Percentiles rank a stretch among this genome's conserved stretches.
phyloP scores from a whole-genome alignment of 2,329 filamentous ascomycete genomes.

The Pseudogymnoascus sp. region DNA sequence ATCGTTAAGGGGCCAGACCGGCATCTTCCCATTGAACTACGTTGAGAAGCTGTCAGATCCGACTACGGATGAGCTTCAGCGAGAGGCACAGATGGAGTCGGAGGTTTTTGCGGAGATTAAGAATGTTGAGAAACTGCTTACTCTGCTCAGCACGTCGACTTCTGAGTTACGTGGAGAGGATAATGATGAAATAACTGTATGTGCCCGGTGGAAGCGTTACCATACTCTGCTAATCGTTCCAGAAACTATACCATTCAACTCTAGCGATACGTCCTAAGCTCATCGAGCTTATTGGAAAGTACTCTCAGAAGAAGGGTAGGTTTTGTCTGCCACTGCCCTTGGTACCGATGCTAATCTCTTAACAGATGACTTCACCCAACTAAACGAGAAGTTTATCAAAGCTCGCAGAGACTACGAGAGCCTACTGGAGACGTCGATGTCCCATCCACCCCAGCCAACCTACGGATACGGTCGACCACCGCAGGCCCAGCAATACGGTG shows the following conservation, averaged over 20 bases:
- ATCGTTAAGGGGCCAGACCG: conserved; percentile 85
- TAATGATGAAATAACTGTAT: conserved; percentile 89
- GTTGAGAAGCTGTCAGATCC: conserved; percentile 96
- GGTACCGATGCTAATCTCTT: conserved; percentile 16
- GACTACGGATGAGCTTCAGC: conserved; percentile 86
- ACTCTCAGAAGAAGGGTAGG: conserved; percentile 95
- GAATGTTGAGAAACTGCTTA: conserved; percentile 75
- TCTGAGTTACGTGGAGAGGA: conserved; percentile 76
- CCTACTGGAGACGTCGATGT: conserved; percentile 93
- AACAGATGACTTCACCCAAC: conserved; percentile 93
- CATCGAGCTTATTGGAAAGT: conserved; percentile 97
- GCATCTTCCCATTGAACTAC: conserved; percentile 97
- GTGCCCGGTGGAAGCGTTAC: conserved; percentile 22
- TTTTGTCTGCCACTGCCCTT: background rate
- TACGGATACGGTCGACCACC: conserved; percentile 47
- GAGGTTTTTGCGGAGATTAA: conserved; percentile 72
- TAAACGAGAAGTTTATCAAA: conserved; percentile 99
- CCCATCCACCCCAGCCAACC: conserved; percentile 78
- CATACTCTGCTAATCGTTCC: conserved; percentile 28
- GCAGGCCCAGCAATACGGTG: conserved; percentile 16
- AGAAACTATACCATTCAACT: conserved; percentile 85
- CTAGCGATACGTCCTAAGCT: conserved; percentile 91
- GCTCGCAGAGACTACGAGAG: conserved; percentile 93
- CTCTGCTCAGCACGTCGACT: conserved; percentile 80
- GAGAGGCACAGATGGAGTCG: conserved; percentile 90